Evolutionary conservation across 805 yeast genomes (phyloP), one percentile per base, ranked within the genome.

Genomic region (Wickerhamomyces subpelliculosus): DNA sequence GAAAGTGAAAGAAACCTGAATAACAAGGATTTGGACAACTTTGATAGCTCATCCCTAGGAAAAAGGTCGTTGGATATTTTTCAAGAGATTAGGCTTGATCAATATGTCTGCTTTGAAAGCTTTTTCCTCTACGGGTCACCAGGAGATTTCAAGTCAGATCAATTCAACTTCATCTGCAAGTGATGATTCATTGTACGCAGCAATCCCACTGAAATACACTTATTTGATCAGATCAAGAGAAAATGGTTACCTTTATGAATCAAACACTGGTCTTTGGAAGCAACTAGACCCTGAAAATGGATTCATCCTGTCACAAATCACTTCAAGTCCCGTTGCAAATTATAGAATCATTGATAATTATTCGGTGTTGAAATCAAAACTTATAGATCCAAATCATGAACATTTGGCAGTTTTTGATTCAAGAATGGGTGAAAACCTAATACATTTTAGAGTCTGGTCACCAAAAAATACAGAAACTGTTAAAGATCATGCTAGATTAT

Each of bases 401-500:
- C 43, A 32, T 10, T 17, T 42, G 12, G 5, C 39, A 3, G 44
- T 48, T 3, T 27, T 35, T 4, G 47, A 44, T 14, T 42, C 46
- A 9, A 40, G 47, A 29, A 37, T 36, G 1, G 32, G 33, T n/a
- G 47, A 44, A 23, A 39, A 33, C 13, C 18, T 41, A 20, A 25
- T 48, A 13, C 35, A 41, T 8, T 35, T 48, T 8, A 27, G 24
- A 12, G 22, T 47, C n/a, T n/a, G n/a, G 4, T 37, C 43, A 4
- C 35, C 75, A 8, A 38, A 49, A 32, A 45, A 42, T 27, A 49
- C 51, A 4, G 58, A 58, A 35, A 53, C 66, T 18, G 57, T 55
- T 35, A 36, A 47, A 33, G 57, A 68, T 8, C 60, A 71, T 36
- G 36, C 43, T 17, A 33, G 52, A 24, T 37, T 72, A 5, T 56